Base-by-base conservation (phyloP, 2,329 filamentous ascomycete species). In the Claviceps digitariae region DNA sequence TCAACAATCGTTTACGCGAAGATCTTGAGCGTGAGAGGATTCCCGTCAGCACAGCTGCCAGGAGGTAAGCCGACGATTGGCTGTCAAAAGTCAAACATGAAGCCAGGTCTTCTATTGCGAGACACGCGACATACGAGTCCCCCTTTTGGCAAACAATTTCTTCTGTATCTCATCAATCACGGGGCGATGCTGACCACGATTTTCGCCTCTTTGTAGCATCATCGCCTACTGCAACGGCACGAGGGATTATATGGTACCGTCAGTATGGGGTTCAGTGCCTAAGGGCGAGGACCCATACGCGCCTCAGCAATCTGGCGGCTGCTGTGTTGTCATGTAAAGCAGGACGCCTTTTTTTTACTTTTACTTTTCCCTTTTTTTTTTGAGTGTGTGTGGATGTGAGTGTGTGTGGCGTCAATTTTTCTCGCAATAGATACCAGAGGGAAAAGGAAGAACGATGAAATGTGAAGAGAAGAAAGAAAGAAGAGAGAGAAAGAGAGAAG, bases 141-240 rank as follows among this genome's bases (percentile, higher is more conserved):
- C n/a, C n/a, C n/a, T n/a, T n/a, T n/a, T n/a, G n/a, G n/a, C n/a
- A n/a, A n/a, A n/a, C n/a, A n/a, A n/a, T n/a, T 20, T n/a, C 13
- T 2, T 49, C 15, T 5, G 23, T n/a, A 17, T 25, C 48, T 21
- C 7, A 20, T 15, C n/a, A n/a, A n/a, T 21, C 20, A 25, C 17
- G 8, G 29, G 21, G 17, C 10, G 31, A 47, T 23, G 51, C 51
- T 52, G 51, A 52, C 51, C 43, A 31, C 29, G 25, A n/a, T 52
- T n/a, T 29, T 29, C 9, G 27, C 9, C 9, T 29, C 27, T 29
- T 29, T 25, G 8, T 43, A 98, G 93, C 71, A 87, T 97, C 69
- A 97, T 97, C 69, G 87, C 89, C 62, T 97, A 97, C 75, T 97
- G 91, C 73, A 95, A 95, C 72, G 90, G 88, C 72, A 96, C 93